Evolutionary conservation across 1,139 yeast species (phyloP).

Genomic region (Candida sanyaensis): DNA sequence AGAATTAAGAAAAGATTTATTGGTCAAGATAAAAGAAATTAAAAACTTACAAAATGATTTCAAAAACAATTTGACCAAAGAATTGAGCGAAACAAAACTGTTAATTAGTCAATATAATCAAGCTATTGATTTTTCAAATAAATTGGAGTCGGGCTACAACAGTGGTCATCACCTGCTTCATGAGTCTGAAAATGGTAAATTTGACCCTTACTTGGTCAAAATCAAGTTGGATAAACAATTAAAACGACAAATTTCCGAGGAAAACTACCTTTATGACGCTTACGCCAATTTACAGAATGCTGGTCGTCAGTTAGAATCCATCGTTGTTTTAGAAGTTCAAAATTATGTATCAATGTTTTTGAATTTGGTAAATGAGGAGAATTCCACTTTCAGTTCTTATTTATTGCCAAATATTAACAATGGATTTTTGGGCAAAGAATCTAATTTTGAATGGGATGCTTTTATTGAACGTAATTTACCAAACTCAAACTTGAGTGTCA

Average conservation of each 20-base stretch:
- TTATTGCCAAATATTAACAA: conserved; percentile 66
- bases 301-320: conserved; percentile 86
- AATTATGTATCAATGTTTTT: conserved; percentile 76
- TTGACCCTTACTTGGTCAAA: conserved; percentile 84
- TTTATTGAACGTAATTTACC: conserved; percentile 70
- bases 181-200: conserved; percentile 43
- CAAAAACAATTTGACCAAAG: conserved; percentile 70
- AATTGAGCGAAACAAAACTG: conserved; percentile 61
- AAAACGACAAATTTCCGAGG: conserved; percentile 76
- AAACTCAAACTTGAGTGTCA: conserved; percentile 29
- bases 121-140: conserved; percentile 38
- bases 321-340: conserved; percentile 84
- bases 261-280: conserved; percentile 85
- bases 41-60: conserved; percentile 81
- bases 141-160: conserved; percentile 23
- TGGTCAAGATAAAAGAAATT: conserved; percentile 86
- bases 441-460: conserved; percentile 86
- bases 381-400: conserved; percentile 64
- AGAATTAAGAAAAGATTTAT: conserved; percentile 77
- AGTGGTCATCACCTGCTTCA: conserved; percentile 18
- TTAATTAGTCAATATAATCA: conserved; percentile 51
- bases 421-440: conserved; percentile 77
- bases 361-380: conserved; percentile 64
- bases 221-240: conserved; percentile 73
- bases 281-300: conserved; percentile 83